A percentile compares a stretch with the other conserved stretches of the same genome.
Evolutionary conservation across 2,329 filamentous ascomycete species (phyloP).

Genomic region (Coniochaeta sp.): DNA sequence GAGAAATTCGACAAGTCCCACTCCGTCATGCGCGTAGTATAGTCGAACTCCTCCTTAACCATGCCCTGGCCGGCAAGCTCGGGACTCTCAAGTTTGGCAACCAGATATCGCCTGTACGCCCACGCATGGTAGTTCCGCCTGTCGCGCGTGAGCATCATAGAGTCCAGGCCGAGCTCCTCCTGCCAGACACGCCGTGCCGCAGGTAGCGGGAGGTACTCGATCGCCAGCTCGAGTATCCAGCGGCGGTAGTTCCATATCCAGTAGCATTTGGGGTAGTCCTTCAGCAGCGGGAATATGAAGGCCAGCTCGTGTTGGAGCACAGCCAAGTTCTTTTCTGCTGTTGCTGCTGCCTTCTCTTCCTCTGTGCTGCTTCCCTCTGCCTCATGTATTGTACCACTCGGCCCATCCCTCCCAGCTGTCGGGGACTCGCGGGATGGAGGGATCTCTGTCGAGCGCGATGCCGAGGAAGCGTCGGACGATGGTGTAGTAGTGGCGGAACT

Average conservation of each 20-base stretch:
- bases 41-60: conserved; percentile 75
- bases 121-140: conserved; percentile 94
- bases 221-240: conserved; percentile 74
- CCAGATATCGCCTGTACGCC: conserved; percentile 78
- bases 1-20: conserved; percentile 92
- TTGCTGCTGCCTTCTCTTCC: conserved; percentile 7
- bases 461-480: conserved; percentile 54
- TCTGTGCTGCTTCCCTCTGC: conserved; percentile 7
- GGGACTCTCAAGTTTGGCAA: conserved; percentile 63
- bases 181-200: conserved; percentile 67
- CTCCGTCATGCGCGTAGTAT: conserved; percentile 83
- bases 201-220: conserved; percentile 49
- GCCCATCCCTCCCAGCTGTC: conserved; percentile 41
- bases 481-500: conserved; percentile 49
- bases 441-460: not conserved
- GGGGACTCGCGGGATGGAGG: conserved; percentile 24
- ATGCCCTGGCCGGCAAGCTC: conserved; percentile 51
- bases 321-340: conserved; percentile 28
- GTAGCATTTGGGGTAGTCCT: conserved; percentile 92
- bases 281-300: conserved; percentile 78
- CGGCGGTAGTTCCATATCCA: conserved; percentile 98
- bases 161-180: conserved; percentile 72
- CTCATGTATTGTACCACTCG: conserved; percentile 40
- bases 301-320: conserved; percentile 66
- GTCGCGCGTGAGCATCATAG: conserved; percentile 83